phyloP scores from a whole-genome alignment of 2,329 filamentous ascomycete species.

The Calonectria pseudoturangicola region DNA sequence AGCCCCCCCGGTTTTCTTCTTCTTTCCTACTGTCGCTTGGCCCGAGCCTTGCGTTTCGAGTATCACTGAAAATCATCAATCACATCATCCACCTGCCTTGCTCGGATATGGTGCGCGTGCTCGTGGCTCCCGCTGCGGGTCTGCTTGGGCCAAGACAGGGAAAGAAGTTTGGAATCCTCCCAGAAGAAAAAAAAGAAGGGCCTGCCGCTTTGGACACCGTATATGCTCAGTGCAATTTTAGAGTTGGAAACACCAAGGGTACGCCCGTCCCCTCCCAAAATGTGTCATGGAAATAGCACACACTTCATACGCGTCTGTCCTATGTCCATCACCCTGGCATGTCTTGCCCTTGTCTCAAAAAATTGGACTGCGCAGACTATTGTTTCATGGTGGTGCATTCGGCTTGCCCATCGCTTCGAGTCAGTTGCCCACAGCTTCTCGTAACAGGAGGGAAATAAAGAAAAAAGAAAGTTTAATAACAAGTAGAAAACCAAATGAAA shows the following conservation, averaged over 20 bases:
- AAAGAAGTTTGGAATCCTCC: slow-evolving; percentile 18
- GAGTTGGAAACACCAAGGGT: slow-evolving; percentile 28
- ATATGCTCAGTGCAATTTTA: slow-evolving; percentile 6
- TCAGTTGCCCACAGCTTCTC: slow-evolving; percentile 17
- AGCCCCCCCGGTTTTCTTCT: slow-evolving; percentile 7
- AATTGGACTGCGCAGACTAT: not conserved
- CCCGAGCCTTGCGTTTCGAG: slow-evolving; percentile 14
- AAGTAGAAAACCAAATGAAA: slow-evolving; percentile 10
- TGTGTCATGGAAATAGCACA: slow-evolving; percentile 25
- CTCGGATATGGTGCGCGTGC: slow-evolving; percentile 22
- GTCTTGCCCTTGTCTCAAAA: slow-evolving; percentile 8
- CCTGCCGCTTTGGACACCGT: slow-evolving; percentile 9
- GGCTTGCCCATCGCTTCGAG: slow-evolving; percentile 14
- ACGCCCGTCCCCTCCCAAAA: slow-evolving; percentile 18
- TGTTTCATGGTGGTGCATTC: slow-evolving; percentile 15
- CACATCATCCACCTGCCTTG: slow-evolving; percentile 27
- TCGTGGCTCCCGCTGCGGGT: slow-evolving; percentile 23
- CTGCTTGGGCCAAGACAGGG: slow-evolving; percentile 9
- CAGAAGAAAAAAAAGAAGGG: slow-evolving; percentile 18
- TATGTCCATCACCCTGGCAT: not conserved
- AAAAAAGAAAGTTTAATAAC: slow-evolving; percentile 20
- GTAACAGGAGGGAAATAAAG: not conserved
- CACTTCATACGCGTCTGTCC: not conserved
- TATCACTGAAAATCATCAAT: slow-evolving; percentile 10
- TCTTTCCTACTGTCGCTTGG: slow-evolving; percentile 7